Evolutionary conservation across 2,329 filamentous ascomycete genomes (phyloP).

Genomic region (Colletotrichum coccodes): DNA sequence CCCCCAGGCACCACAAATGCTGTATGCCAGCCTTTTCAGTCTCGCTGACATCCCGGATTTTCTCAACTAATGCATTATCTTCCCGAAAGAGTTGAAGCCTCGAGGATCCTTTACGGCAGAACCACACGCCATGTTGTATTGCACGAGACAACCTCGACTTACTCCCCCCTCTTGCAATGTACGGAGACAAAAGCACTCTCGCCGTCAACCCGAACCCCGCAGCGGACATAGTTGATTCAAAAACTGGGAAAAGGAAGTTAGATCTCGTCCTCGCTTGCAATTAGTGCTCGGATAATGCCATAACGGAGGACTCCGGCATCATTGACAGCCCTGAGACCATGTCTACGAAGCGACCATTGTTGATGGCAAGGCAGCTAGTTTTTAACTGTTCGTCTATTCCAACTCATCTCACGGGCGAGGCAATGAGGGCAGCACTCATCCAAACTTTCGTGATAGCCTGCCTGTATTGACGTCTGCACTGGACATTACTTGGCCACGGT

Average conservation of each 20-base stretch:
- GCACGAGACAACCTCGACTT: not conserved
- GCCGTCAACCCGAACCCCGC: not conserved
- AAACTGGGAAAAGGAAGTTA: not conserved
- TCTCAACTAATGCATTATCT: conserved; percentile 24
- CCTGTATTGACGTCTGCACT: not conserved
- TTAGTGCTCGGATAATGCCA: not conserved
- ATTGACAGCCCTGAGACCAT: not conserved
- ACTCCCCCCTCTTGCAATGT: conserved; percentile 6
- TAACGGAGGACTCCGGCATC: not conserved
- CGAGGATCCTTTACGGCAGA: conserved; percentile 16
- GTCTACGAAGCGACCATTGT: not conserved
- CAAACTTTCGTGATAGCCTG: too few relatives aligned
- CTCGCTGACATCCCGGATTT: conserved; percentile 21
- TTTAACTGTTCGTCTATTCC: not conserved
- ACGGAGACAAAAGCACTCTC: conserved; percentile 5
- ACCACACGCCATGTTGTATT: conserved; percentile 2
- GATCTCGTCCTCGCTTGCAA: not conserved
- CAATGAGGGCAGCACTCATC: not conserved
- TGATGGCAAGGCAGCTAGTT: not conserved
- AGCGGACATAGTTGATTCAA: not conserved
- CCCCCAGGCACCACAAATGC: conserved; percentile 17
- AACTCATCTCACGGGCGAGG: not conserved
- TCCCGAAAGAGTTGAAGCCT: conserved; percentile 18
- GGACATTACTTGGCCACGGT: not conserved
- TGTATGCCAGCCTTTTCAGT: conserved; percentile 21